A percentile compares a stretch with the other conserved stretches of the same genome.
Evolutionary conservation across 1,284 basidiomycete species (phyloP).

Genomic region (Coniferiporia sulphurascens): DNA sequence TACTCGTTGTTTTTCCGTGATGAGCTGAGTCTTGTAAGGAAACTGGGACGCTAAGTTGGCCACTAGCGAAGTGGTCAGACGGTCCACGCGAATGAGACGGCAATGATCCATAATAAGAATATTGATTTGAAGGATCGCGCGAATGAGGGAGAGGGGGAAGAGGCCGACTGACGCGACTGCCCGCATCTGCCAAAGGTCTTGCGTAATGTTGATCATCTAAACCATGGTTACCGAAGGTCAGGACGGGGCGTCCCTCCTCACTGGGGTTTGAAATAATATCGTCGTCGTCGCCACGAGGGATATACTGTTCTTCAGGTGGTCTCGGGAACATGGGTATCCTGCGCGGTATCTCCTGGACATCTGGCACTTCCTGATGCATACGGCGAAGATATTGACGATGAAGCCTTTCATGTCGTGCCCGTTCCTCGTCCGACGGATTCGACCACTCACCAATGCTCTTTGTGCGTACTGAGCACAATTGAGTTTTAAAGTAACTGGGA

Average conservation of each 20-base stretch:
- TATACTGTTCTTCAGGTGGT: constrained; percentile 51
- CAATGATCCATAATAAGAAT: constrained; percentile 56
- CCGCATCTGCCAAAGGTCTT: constrained; percentile 22
- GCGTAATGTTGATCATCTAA: constrained; percentile 18
- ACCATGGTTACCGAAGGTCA: background rate
- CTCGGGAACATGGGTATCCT: constrained; percentile 73
- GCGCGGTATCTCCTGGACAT: constrained; percentile 45
- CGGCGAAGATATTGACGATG: constrained; percentile 55
- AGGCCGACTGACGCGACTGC: constrained; percentile 34
- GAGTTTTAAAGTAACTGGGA: background rate
- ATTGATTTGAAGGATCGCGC: constrained; percentile 54
- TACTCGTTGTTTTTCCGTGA: constrained; percentile 22
- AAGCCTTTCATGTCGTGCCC: constrained; percentile 60
- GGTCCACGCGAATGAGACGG: constrained; percentile 56
- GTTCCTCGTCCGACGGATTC: constrained; percentile 83
- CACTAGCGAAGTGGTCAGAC: constrained; percentile 34
- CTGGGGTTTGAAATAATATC: constrained; percentile 81
- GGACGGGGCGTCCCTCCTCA: constrained; percentile 49
- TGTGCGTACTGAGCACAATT: background rate
- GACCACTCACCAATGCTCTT: constrained; percentile 82
- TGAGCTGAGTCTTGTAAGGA: constrained; percentile 21
- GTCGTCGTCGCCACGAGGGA: constrained; percentile 39
- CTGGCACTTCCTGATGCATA: constrained; percentile 32
- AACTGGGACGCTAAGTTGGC: constrained; percentile 13
- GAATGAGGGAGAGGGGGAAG: constrained; percentile 63